Percentiles rank a stretch among this genome's conserved stretches.
These are phyloP conservation scores for Scolecobasidium constrictum DNA, from an alignment of 2,329 filamentous ascomycete species.

Conservation along the genomic window DNA sequence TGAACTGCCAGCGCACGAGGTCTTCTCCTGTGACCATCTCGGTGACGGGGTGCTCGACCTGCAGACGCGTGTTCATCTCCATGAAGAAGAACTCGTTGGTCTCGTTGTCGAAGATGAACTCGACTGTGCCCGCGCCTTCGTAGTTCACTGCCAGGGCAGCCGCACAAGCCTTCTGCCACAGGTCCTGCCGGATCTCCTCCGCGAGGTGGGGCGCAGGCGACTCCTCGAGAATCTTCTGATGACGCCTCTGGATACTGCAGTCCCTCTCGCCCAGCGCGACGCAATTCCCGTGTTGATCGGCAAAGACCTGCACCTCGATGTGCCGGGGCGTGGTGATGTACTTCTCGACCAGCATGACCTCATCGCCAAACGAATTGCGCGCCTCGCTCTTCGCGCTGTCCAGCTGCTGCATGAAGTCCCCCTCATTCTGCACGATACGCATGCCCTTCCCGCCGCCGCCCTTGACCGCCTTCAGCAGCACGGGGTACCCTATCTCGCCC, in stretches of 20 bases:
- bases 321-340: slow-evolving; percentile 57
- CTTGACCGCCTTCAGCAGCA: slow-evolving; percentile 56
- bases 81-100: slow-evolving; percentile 57
- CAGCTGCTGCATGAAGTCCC: slow-evolving; percentile 50
- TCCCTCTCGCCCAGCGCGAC: slow-evolving; percentile 55
- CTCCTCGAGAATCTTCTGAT: slow-evolving; percentile 58
- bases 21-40: slow-evolving; percentile 68
- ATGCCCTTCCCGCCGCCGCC: slow-evolving; percentile 59
- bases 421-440: slow-evolving; percentile 48
- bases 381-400: slow-evolving; percentile 55
- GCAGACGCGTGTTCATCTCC: slow-evolving; percentile 71
- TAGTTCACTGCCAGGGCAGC: slow-evolving; percentile 54
- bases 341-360: slow-evolving; percentile 57
- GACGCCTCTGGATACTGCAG: slow-evolving; percentile 54
- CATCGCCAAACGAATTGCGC: slow-evolving; percentile 52
- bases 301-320: slow-evolving; percentile 58
- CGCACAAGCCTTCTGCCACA: slow-evolving; percentile 54
- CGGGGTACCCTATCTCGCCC: slow-evolving; percentile 55
- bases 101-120: slow-evolving; percentile 61
- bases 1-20: slow-evolving; percentile 90
- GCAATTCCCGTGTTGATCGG: slow-evolving; percentile 53
- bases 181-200: slow-evolving; percentile 48
- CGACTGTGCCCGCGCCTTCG: slow-evolving; percentile 55
- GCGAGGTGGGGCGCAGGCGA: slow-evolving; percentile 53
- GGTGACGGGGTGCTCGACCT: slow-evolving; percentile 94